Evolutionary conservation across 1,284 basidiomycete species (phyloP), one percentile per base, ranked within the genome.

Genomic region (Rhodotorula sp.): DNA sequence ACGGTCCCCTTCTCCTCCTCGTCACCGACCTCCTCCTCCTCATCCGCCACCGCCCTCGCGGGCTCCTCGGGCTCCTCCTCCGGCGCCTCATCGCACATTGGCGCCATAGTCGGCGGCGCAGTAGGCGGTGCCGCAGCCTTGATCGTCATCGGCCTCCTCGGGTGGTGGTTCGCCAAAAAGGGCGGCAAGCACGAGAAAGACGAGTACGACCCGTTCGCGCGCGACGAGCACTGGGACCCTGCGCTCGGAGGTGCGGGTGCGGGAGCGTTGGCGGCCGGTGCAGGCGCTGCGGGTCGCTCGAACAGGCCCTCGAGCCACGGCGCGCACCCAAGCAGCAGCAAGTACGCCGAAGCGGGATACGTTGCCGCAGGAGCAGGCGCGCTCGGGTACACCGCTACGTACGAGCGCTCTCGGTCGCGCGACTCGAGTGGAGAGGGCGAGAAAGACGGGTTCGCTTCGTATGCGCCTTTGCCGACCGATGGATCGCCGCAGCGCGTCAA

Each of bases 61-160:
- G 57, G 56, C 49, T 52, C 61, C 6, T 9, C 51, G 9, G 39
- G 22, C 39, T 49, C 48, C 13, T 49, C 49, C 19, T 58, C 59
- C 1, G 53, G 58, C 7, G 30, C 48, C 20, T 29, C 57, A 15
- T 55, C 49, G 59, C 76, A 47, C 81, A 81, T 52, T 79, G 68
- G 83, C 79, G 84, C 39, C 53, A 70, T 61, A 70, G 80, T 79
- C 59, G 22, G 75, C 53, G 74, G 84, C 76, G 74, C 77, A 59
- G 71, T 84, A 77, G 34, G 78, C 79, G 70, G 84, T 39, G 68
- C 80, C 15, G 79, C 74, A 13, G 81, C 78, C 36, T 70, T 78
- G 15, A 76, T 77, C 63, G 34, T 79, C 59, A 62, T 81, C 61
- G 67, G 76, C 55, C 66, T 76, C 24, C 64, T 80, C 60, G 62